Conservation (phyloP, 768 basidiomycete species). For the Cyclocybe cylindracea region DNA sequence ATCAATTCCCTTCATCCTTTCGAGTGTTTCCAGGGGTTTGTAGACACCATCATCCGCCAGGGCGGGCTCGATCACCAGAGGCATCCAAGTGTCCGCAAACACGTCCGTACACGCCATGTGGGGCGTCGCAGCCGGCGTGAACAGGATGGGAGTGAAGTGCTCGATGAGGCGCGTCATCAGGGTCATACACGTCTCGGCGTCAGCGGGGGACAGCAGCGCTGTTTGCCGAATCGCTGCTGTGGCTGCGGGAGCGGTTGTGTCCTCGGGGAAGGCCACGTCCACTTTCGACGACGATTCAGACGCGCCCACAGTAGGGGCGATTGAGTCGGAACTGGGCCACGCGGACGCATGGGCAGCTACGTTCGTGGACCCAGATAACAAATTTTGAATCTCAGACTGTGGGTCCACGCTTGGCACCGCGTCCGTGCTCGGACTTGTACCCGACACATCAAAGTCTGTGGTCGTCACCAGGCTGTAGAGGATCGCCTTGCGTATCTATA, state of each 20-base stretch:
- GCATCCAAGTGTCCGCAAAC: conserved; percentile 74
- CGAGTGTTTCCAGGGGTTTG: conserved; percentile 72
- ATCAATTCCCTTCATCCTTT: conserved; percentile 55
- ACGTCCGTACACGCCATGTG: conserved; percentile 78
- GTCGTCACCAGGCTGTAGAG: conserved; percentile 65
- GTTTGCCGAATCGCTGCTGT: too few relatives aligned
- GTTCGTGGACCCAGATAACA: not conserved
- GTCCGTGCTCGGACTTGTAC: conserved; percentile 8
- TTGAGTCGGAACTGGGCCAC: conserved; percentile 7
- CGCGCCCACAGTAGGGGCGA: conserved; percentile 1
- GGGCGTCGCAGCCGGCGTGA: conserved; percentile 66
- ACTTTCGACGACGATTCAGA: not conserved
- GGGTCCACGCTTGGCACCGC: conserved; percentile 1
- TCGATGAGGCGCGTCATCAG: conserved; percentile 58
- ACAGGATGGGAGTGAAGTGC: conserved; percentile 72
- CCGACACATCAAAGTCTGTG: conserved; percentile 52
- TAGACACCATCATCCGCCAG: conserved; percentile 63
- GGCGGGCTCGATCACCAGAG: conserved; percentile 66
- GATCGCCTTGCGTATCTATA: conserved; percentile 60
- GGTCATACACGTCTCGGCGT: conserved; percentile 42
- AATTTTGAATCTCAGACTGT: conserved; percentile 7
- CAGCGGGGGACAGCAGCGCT: conserved; percentile 24
- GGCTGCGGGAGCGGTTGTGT: not conserved
- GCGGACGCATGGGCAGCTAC: not conserved
- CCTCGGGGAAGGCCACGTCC: conserved; percentile 2